phyloP scores from a whole-genome alignment of 805 yeast species.

The Wickerhamiella brachini region DNA sequence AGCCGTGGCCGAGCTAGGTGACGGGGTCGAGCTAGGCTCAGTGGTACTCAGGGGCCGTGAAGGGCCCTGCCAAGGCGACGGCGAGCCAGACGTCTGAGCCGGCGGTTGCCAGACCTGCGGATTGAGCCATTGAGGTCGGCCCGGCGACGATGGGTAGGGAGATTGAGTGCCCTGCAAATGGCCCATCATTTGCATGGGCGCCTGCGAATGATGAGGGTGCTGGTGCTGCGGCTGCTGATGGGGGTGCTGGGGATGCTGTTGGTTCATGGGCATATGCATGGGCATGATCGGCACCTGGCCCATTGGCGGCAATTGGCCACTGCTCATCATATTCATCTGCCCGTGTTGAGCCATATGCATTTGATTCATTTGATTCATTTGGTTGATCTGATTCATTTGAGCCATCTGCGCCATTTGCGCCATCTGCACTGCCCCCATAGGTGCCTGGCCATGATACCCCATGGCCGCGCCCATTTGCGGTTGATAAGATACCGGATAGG shows the following conservation, averaged over 20 bases:
- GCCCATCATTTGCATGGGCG: not conserved
- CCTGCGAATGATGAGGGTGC: not conserved
- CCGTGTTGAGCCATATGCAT: not conserved
- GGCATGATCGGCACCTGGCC: not conserved
- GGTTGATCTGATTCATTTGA: not conserved
- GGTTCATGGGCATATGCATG: not conserved
- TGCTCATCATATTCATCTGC: not conserved
- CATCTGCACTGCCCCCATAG: not conserved
- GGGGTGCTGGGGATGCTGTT: not conserved
- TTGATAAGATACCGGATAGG: not conserved
- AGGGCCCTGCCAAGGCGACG: not conserved
- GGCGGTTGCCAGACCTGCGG: not conserved
- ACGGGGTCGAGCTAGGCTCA: not conserved
- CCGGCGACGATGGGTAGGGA: not conserved
- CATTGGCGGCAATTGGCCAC: not conserved
- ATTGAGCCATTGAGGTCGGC: not conserved
- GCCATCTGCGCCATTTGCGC: not conserved
- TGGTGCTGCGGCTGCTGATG: not conserved
- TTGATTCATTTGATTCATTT: not conserved
- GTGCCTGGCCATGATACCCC: not conserved
- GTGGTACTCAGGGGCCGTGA: not conserved
- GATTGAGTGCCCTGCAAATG: not conserved
- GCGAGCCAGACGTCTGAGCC: not conserved
- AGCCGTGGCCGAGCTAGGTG: not conserved
- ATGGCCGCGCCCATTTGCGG: not conserved